These are phyloP conservation scores for Leishmania braziliensis DNA, from an alignment of 208 protist species.

Conservation along the genomic window DNA sequence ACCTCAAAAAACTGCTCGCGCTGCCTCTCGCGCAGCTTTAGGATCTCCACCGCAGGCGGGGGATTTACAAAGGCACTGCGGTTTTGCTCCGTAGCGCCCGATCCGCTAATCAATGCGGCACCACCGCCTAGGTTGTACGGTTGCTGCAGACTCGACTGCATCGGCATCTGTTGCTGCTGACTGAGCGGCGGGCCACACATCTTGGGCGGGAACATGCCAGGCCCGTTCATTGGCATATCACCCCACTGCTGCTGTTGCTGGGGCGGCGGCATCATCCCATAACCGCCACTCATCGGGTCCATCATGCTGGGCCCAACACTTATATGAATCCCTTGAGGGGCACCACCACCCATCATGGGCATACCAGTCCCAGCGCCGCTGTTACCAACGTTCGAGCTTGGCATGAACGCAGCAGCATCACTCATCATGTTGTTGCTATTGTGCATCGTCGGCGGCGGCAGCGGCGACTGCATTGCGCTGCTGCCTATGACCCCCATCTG, in stretches of 20 bases:
- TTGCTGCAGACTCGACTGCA: neutral
- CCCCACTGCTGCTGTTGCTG: conserved; percentile 12
- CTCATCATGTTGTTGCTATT: conserved; percentile 7
- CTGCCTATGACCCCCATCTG: conserved; percentile 8
- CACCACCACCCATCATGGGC: conserved; percentile 9
- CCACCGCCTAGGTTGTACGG: neutral
- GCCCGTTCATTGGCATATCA: conserved; percentile 8
- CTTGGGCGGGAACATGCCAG: conserved; percentile 11
- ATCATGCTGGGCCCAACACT: conserved; percentile 15
- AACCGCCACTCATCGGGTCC: conserved; percentile 8
- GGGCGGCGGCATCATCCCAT: neutral
- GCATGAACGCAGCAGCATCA: conserved; percentile 5
- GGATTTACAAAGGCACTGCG: conserved; percentile 39
- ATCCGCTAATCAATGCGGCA: neutral
- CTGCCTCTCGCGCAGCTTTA: conserved; percentile 83
- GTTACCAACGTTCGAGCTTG: neutral
- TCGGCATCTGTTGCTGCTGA: neutral
- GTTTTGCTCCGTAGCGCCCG: neutral
- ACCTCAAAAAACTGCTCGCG: conserved; percentile 84
- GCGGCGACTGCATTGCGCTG: neutral
- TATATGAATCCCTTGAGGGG: conserved; percentile 6
- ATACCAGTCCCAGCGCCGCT: neutral
- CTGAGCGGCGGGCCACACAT: neutral
- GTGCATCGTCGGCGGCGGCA: neutral
- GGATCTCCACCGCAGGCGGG: conserved; percentile 51